phyloP scores from a whole-genome alignment of 805 yeast genomes.

The Candida odintsovae region DNA sequence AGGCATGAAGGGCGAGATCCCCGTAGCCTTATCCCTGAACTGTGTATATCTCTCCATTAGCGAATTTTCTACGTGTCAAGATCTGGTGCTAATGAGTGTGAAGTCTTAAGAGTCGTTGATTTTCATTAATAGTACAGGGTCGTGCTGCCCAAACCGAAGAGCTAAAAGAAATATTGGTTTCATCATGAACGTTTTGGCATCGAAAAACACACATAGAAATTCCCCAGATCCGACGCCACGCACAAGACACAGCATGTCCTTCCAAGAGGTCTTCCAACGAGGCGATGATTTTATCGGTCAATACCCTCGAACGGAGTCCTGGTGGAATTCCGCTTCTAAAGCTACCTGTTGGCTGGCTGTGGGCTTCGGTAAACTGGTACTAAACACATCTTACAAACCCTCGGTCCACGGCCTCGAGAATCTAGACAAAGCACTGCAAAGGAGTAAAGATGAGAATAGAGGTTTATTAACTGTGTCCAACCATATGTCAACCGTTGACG shows the following conservation, averaged over 20 bases:
- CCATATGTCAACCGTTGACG: conserved; percentile 89
- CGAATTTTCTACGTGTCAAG: not conserved
- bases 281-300: conserved; percentile 67
- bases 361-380: conserved; percentile 53
- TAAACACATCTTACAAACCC: conserved; percentile 61
- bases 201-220: no score
- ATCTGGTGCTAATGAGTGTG: no score
- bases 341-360: conserved; percentile 65
- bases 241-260: conserved; percentile 50
- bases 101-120: no score
- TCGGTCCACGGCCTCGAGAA: conserved; percentile 55
- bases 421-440: conserved; percentile 57
- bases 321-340: conserved; percentile 68
- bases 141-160: not conserved
- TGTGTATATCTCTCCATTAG: conserved; percentile 82
- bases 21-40: conserved; percentile 88
- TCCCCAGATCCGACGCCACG: not conserved
- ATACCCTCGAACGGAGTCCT: conserved; percentile 50
- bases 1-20: conserved; percentile 88
- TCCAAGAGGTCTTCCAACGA: conserved; percentile 57
- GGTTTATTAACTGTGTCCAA: conserved; percentile 85
- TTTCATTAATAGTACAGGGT: no score
- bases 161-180: not conserved
- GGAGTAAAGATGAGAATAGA: conserved; percentile 61
- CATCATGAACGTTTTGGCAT: not conserved